Percentiles rank a stretch among this genome's conserved stretches.
phyloP scores from a whole-genome alignment of 352 stramenopile species.

The Globisporangium ultimum region DNA sequence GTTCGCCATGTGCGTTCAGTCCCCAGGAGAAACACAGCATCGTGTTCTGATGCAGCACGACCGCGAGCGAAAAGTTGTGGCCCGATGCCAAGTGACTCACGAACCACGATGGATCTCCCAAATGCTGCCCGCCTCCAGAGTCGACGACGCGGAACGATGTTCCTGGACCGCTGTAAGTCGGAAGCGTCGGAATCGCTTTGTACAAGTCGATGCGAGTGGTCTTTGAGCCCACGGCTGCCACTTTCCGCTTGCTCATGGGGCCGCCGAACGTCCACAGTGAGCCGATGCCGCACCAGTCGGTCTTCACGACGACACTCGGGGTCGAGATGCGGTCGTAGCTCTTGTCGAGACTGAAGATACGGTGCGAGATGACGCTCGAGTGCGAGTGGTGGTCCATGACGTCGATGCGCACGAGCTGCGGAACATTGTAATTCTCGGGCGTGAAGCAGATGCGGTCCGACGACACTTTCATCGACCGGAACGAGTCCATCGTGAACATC shows the following conservation, averaged over 20 bases:
- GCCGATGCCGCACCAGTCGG: constrained; percentile 26
- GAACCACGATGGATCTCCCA: constrained; percentile 25
- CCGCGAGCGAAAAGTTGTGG: constrained; percentile 57
- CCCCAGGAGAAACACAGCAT: constrained; percentile 47
- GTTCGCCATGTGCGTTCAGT: constrained; percentile 49
- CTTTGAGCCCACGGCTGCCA: constrained; percentile 26
- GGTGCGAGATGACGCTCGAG: constrained; percentile 53
- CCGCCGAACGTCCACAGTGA: constrained; percentile 49
- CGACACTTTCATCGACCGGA: constrained; percentile 41
- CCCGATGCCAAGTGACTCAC: constrained; percentile 56
- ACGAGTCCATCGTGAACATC: constrained; percentile 43
- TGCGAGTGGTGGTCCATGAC: constrained; percentile 38
- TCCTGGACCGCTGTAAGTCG: background rate
- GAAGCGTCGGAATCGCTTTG: constrained; percentile 8
- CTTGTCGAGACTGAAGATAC: constrained; percentile 61
- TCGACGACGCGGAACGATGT: background rate
- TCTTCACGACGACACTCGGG: constrained; percentile 50
- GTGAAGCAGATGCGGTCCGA: constrained; percentile 74
- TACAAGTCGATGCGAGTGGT: constrained; percentile 33
- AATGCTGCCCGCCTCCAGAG: background rate
- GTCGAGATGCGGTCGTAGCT: constrained; percentile 54
- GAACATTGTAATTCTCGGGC: constrained; percentile 45
- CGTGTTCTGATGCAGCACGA: constrained; percentile 36
- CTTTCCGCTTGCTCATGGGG: constrained; percentile 38
- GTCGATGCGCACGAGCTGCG: constrained; percentile 66